Base-by-base conservation (phyloP, 2,329 filamentous ascomycete species). In the Pyrenophora graminea region DNA sequence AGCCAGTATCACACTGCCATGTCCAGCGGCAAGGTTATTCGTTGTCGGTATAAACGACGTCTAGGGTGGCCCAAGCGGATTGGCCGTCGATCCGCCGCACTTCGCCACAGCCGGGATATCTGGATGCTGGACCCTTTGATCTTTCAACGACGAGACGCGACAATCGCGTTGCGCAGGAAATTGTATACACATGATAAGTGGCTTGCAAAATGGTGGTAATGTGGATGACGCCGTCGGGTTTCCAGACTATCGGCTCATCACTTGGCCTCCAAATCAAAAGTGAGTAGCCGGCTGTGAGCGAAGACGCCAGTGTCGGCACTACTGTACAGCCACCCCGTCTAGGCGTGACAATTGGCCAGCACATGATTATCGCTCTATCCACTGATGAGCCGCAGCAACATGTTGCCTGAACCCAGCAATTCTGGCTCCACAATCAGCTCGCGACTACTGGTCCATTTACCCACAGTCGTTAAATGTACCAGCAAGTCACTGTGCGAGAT, bases 321-420 rank as follows among this genome's bases (percentile, higher is more conserved):
- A 48, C 41, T 33, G 27, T 49, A 47, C 47, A 53, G 48, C 51
- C 41, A 63, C 58, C 65, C 41, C 64, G 64, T 51, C 44, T 62
- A 47, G 45, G 45, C 45, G 21, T 30, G 36, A 48, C 55, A 47
- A 70, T 70, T 69, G 62, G 68, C 48, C 56, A 56, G 50, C 39
- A 58, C 46, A 46, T 32, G 38, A 53, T 48, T 51, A 41, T 48
- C 17, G 34, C 42, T 55, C 58, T 59, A 58, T 57, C 65, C 66
- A 67, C 65, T 66, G 56, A 60, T 53, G 52, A 58, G 57, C 57
- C 58, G 46, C 58, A 68, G 56, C 59, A 60, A 52, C 58, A 58
- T 38, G 25, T 15, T 56, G 53, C 59, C 56, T 66, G 61, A 54
- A 51, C 58, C 55, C 52, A 45, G 56, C 49, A 54, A 49, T 41